Evolutionary conservation across 352 stramenopile genomes (phyloP).

Genomic region (Globisporangium nagaii): DNA sequence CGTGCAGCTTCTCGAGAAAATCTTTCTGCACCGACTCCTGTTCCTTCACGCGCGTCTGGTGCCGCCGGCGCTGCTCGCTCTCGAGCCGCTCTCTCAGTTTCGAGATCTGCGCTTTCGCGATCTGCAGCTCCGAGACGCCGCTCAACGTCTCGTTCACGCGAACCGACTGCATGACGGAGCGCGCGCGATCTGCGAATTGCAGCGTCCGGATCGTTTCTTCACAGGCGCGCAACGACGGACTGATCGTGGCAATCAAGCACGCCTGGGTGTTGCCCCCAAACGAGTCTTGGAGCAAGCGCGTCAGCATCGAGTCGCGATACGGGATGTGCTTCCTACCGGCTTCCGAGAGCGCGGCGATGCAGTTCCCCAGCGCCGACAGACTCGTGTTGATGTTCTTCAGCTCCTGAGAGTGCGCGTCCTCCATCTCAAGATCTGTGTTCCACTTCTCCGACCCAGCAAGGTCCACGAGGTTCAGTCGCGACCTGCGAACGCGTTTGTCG

Average conservation of each 20-base stretch:
- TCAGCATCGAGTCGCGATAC: constrained; percentile 87
- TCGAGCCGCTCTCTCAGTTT: constrained; percentile 45
- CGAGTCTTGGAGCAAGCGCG: constrained; percentile 81
- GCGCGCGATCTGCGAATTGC: constrained; percentile 70
- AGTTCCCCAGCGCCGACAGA: constrained; percentile 88
- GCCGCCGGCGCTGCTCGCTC: constrained; percentile 36
- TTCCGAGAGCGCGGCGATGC: constrained; percentile 83
- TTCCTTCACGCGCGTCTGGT: constrained; percentile 53
- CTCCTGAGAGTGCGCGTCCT: constrained; percentile 65
- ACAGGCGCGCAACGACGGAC: constrained; percentile 23
- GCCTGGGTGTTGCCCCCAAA: constrained; percentile 71
- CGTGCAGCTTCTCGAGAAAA: constrained; percentile 46
- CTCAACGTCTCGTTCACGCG: constrained; percentile 60
- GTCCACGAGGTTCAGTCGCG: constrained; percentile 74
- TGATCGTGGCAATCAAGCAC: constrained; percentile 69
- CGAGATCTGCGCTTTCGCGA: constrained; percentile 54
- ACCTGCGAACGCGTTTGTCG: constrained; percentile 34
- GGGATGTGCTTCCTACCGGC: constrained; percentile 85
- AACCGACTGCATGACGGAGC: constrained; percentile 68
- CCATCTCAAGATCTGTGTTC: constrained; percentile 74
- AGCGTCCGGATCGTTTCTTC: constrained; percentile 78
- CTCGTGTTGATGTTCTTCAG: constrained; percentile 91
- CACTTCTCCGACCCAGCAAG: constrained; percentile 79
- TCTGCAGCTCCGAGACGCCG: constrained; percentile 43
- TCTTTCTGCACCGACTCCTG: constrained; percentile 37